A percentile compares a stretch with the other conserved stretches of the same genome.
phyloP scores from a whole-genome alignment of 2,329 filamentous ascomycete species.

The Ophiostoma sp. region DNA sequence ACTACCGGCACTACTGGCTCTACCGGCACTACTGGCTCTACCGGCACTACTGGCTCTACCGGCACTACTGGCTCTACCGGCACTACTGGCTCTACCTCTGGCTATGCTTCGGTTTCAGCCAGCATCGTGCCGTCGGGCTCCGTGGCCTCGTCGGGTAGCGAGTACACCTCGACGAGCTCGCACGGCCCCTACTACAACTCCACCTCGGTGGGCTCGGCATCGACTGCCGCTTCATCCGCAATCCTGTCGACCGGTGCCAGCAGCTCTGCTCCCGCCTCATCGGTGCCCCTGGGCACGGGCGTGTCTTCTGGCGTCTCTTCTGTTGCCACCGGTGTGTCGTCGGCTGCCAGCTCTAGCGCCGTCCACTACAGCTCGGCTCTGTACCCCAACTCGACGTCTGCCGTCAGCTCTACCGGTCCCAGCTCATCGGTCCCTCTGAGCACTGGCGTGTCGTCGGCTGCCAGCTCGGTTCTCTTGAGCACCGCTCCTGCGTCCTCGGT shows the following conservation, averaged over 20 bases:
- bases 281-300: neutral
- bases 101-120: neutral
- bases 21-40: neutral
- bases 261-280: constrained; percentile 5
- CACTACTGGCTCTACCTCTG: neutral
- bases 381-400: neutral
- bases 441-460: neutral
- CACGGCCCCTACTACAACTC: constrained; percentile 6
- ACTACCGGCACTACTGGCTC: neutral
- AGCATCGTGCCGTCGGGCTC: neutral
- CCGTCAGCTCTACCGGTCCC: neutral
- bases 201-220: neutral
- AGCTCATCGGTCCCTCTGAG: neutral
- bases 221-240: neutral
- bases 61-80: neutral
- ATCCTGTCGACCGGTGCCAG: constrained; percentile 4
- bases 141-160: neutral
- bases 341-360: too few relatives aligned
- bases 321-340: neutral
- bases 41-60: neutral
- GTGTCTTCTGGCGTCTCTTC: neutral
- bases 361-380: neutral
- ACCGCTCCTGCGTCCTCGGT: neutral
- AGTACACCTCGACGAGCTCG: neutral
- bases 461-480: neutral